Percentiles rank a stretch among this genome's conserved stretches.
Evolutionary conservation across 306 rosid genomes (phyloP).

Genomic region (Styphnolobium japonicum): DNA sequence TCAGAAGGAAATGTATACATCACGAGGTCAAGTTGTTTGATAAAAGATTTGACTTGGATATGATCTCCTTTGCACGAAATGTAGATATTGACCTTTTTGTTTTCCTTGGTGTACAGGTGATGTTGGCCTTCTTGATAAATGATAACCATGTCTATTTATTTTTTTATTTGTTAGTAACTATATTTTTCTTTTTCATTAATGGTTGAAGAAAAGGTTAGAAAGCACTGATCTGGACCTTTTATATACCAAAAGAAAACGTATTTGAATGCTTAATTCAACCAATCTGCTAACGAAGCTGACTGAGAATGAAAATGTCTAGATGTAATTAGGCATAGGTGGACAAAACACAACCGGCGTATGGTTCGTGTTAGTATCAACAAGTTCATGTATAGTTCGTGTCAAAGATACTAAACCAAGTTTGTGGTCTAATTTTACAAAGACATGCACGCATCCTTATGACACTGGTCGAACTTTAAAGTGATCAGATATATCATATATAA

Average conservation of each 20-base stretch:
- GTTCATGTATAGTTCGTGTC: slow-evolving; percentile 25
- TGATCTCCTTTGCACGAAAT: no score
- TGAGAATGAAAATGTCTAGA: neutral
- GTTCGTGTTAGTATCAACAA: slow-evolving; percentile 12
- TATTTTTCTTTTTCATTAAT: neutral
- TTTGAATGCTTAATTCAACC: neutral
- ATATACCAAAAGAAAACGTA: neutral
- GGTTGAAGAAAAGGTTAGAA: neutral
- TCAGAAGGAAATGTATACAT: neutral
- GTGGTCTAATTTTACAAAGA: slow-evolving; percentile 12
- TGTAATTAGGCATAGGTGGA: neutral
- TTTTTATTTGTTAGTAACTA: neutral
- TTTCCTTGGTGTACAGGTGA: neutral
- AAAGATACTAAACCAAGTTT: slow-evolving; percentile 9
- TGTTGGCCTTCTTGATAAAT: neutral
- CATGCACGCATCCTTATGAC: slow-evolving; percentile 22
- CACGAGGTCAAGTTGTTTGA: neutral
- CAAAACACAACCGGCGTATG: neutral
- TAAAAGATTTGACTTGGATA: neutral
- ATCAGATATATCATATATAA: neutral
- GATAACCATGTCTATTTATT: neutral
- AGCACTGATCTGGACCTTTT: neutral
- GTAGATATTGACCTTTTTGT: neutral
- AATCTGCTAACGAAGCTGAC: neutral
- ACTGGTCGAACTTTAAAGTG: neutral